These are phyloP conservation scores for Pilasporangium apinafurcum DNA, from an alignment of 352 stramenopile genomes.

Conservation along the genomic window DNA sequence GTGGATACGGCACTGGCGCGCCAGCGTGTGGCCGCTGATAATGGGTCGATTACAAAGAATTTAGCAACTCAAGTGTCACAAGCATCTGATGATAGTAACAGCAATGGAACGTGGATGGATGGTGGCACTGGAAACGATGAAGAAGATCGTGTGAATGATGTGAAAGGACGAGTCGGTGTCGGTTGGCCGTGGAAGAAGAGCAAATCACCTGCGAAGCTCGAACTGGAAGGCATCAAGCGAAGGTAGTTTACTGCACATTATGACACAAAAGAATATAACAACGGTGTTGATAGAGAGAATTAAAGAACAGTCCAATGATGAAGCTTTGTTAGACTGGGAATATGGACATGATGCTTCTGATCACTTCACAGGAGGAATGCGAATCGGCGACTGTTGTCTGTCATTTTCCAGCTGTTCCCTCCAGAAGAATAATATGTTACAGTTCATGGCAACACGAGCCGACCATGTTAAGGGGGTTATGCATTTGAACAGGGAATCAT, in stretches of 20 bases:
- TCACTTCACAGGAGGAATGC: too few species aligned
- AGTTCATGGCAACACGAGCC: too few species aligned
- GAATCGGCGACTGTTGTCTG: too few species aligned
- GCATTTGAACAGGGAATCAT: background rate
- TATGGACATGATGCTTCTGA: too few species aligned
- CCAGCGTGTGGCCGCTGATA: slow-evolving; percentile 19
- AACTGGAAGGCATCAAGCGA: slow-evolving; percentile 53
- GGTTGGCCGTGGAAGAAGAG: slow-evolving; percentile 64
- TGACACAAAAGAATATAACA: too few species aligned
- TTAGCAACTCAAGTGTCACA: background rate
- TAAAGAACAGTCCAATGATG: too few species aligned
- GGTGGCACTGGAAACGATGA: background rate
- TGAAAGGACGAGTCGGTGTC: slow-evolving; percentile 49
- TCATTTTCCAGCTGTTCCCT: too few species aligned
- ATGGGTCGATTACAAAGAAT: background rate
- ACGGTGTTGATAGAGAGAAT: too few species aligned
- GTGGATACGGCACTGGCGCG: slow-evolving; percentile 55
- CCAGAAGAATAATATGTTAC: too few species aligned
- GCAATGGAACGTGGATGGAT: slow-evolving; percentile 22
- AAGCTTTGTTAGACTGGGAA: too few species aligned
- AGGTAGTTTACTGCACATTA: too few species aligned
- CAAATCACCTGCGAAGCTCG: slow-evolving; percentile 31
- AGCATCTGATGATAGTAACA: background rate
- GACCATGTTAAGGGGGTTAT: too few species aligned
- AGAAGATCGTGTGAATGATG: slow-evolving; percentile 34